These are phyloP conservation scores for Sideroxylon spinosum DNA, from an alignment of 179 eudicot species.

Conservation along the genomic window DNA sequence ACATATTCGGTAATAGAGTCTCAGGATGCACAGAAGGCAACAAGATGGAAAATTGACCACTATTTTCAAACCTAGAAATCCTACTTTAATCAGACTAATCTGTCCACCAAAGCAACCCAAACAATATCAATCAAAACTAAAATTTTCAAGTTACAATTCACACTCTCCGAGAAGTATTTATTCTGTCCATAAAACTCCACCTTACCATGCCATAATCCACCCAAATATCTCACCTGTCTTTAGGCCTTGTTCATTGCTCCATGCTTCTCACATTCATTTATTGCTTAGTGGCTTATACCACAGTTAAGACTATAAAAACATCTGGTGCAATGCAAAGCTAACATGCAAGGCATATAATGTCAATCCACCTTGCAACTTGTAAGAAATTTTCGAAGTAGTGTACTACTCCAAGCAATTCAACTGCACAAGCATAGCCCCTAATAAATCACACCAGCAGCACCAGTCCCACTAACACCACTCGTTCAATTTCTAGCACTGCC, in stretches of 20 bases:
- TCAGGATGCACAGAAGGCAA: neutral
- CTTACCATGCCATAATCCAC: neutral
- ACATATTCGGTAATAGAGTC: too few relatives aligned
- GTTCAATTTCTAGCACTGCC: neutral
- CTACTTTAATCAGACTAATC: constrained; percentile 1
- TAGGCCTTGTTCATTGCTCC: neutral
- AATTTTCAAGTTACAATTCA: neutral
- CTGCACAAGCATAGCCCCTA: neutral
- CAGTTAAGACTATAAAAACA: too few relatives aligned
- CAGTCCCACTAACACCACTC: neutral
- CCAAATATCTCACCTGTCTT: neutral
- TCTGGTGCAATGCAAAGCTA: too few relatives aligned
- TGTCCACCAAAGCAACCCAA: neutral
- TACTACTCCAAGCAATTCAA: neutral
- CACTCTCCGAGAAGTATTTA: neutral
- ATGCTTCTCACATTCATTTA: too few relatives aligned
- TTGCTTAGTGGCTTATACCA: too few relatives aligned
- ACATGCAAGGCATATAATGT: neutral
- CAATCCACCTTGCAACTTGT: neutral
- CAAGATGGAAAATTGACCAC: neutral
- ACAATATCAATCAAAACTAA: neutral
- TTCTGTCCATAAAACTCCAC: neutral
- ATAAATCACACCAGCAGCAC: neutral
- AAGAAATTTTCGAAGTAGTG: neutral
- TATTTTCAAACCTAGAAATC: neutral